These are phyloP conservation scores for Tillandsia fasciculata DNA, from an alignment of 176 grass and related monocot species.

Conservation along the genomic window DNA sequence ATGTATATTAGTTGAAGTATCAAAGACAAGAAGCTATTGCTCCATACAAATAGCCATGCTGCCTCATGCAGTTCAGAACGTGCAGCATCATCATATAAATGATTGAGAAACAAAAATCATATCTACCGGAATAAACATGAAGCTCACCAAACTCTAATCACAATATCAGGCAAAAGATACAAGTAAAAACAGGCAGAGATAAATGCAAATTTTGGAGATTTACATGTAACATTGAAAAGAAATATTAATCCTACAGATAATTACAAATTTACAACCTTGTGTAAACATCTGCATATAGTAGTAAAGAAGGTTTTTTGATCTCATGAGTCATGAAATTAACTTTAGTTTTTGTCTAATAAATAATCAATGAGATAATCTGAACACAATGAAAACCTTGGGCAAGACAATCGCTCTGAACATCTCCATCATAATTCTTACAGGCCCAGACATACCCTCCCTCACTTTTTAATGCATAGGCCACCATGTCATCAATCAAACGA, in stretches of 20 bases:
- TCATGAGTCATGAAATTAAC: not conserved
- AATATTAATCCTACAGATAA: no score
- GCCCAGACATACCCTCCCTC: conserved; percentile 97
- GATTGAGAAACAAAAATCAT: no score
- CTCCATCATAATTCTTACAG: conserved; percentile 98
- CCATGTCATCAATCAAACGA: conserved; percentile 97
- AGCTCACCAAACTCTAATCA: not conserved
- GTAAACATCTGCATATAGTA: no score
- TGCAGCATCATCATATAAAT: no score
- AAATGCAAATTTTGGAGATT: no score
- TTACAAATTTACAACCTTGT: no score
- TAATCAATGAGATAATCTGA: not conserved
- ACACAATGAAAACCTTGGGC: conserved; percentile 60
- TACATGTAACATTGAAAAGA: no score
- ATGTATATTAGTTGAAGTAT: not conserved
- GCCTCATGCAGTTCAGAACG: not conserved
- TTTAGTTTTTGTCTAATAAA: not conserved
- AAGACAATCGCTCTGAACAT: conserved; percentile 94
- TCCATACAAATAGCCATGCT: not conserved
- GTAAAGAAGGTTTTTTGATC: not conserved
- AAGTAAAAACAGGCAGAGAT: not conserved
- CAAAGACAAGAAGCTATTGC: not conserved
- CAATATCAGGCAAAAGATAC: not conserved
- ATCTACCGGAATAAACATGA: not conserved
- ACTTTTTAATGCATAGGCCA: conserved; percentile 95